phyloP scores from a whole-genome alignment of 2,329 filamentous ascomycete species.

The Sporothrix brunneoviolacea region DNA sequence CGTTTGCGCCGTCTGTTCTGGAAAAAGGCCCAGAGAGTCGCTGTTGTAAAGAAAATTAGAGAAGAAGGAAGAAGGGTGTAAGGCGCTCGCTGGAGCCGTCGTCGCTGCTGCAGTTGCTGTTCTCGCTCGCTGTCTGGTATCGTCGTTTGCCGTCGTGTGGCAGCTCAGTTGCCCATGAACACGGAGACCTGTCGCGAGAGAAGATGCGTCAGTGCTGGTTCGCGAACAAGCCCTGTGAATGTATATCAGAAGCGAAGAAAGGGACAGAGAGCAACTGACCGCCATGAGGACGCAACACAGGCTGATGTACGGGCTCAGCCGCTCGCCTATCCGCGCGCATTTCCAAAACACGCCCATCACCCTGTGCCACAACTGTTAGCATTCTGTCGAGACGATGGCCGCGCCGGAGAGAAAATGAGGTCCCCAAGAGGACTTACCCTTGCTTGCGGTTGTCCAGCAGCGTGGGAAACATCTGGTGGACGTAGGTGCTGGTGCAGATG shows the following conservation, averaged over 20 bases:
- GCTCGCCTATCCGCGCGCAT: conserved; percentile 83
- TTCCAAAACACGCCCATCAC: conserved; percentile 92
- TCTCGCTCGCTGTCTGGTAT: too few relatives aligned
- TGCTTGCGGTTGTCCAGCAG: conserved; percentile 92
- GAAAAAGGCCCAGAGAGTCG: too few relatives aligned
- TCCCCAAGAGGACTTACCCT: conserved; percentile 39
- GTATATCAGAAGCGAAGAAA: too few relatives aligned
- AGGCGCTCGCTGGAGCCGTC: too few relatives aligned
- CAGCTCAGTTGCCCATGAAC: conserved; percentile 16
- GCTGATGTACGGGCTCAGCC: conserved; percentile 91
- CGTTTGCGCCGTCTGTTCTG: too few relatives aligned
- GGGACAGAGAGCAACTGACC: conserved; percentile 38
- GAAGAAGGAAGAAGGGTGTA: too few relatives aligned
- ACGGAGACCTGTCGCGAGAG: conserved; percentile 13
- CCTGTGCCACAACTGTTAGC: too few relatives aligned
- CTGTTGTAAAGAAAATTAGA: too few relatives aligned
- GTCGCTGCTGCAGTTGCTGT: too few relatives aligned
- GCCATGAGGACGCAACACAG: conserved; percentile 92
- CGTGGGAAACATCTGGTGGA: conserved; percentile 80
- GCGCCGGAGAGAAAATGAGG: background rate
- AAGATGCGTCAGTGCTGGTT: conserved; percentile 3
- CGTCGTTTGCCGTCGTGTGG: too few relatives aligned
- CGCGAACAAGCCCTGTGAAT: background rate
- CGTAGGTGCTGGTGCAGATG: conserved; percentile 92
- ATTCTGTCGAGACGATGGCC: too few relatives aligned